Evolutionary conservation across 441 rosid genomes (phyloP).

Genomic region (Erodium chrysanthum): DNA sequence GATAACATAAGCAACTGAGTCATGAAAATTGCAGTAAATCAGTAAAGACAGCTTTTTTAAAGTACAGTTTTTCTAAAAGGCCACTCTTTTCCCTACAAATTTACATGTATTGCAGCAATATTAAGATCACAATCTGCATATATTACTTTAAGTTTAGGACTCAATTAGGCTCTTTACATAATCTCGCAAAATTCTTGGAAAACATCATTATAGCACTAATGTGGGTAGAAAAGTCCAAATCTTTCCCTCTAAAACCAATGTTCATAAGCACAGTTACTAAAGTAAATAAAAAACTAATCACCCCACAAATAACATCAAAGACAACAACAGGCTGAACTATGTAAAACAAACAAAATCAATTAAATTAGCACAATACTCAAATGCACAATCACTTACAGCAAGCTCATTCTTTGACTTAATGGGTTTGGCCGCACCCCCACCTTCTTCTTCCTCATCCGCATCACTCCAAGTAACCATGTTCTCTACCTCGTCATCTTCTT

Average conservation of each 20-base stretch:
- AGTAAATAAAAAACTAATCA: no score
- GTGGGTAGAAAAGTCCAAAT: background rate
- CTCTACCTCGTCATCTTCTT: constrained; percentile 3
- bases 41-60: background rate
- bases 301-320: no score
- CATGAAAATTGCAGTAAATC: background rate
- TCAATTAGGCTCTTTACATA: background rate
- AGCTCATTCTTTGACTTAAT: constrained; percentile 81
- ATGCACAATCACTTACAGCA: constrained; percentile 33
- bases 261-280: no score
- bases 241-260: no score
- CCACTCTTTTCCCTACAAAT: background rate
- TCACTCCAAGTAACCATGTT: constrained; percentile 17
- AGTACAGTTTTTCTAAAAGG: background rate
- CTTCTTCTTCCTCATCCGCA: constrained; percentile 26
- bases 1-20: background rate
- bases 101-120: background rate
- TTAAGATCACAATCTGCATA: background rate
- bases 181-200: background rate
- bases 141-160: background rate
- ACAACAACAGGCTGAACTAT: no score
- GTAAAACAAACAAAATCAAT: background rate
- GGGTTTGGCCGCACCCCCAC: constrained; percentile 36
- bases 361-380: background rate
- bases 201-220: background rate